Evolutionary conservation across 2,329 filamentous ascomycete genomes (phyloP).

Genomic region (Curvularia lunata): DNA sequence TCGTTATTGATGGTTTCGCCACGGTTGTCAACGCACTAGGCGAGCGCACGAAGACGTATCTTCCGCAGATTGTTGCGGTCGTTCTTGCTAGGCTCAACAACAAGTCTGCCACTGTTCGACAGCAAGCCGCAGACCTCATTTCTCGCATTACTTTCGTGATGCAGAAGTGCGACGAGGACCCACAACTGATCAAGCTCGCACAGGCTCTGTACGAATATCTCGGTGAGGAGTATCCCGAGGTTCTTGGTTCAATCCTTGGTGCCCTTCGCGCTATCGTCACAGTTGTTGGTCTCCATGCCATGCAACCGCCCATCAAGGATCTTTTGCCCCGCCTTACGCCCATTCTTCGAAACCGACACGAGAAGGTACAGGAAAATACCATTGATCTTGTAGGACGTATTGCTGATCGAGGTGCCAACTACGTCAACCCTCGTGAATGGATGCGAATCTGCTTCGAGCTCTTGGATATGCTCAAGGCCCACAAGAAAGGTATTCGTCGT

Average conservation of each 20-base stretch:
- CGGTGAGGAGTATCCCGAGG: constrained; percentile 97
- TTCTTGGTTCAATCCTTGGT: constrained; percentile 93
- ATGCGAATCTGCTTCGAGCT: constrained; percentile 99
- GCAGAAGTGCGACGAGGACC: constrained; percentile 97
- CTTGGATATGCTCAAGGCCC: constrained; percentile 98
- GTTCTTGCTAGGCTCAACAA: constrained; percentile 98
- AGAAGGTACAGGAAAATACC: constrained; percentile 99
- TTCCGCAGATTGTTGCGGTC: constrained; percentile 95
- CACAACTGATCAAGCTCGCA: constrained; percentile 92
- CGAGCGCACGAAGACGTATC: constrained; percentile 91
- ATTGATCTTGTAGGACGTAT: constrained; percentile 98
- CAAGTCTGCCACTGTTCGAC: constrained; percentile 94
- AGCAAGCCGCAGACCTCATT: constrained; percentile 95
- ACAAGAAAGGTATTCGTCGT: constrained; percentile 98
- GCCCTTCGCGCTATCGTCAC: constrained; percentile 96
- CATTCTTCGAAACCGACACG: constrained; percentile 97
- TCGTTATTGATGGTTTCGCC: constrained; percentile 96
- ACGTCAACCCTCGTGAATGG: constrained; percentile 96
- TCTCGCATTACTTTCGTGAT: constrained; percentile 98
- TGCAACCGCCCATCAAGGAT: constrained; percentile 98
- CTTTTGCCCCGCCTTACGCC: constrained; percentile 92
- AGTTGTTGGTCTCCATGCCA: constrained; percentile 95
- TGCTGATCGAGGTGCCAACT: constrained; percentile 93
- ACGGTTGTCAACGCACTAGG: constrained; percentile 96
- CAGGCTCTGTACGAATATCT: constrained; percentile 97